Conservation (phyloP, 257 asterid genomes). For the Solanum paucissectum region DNA sequence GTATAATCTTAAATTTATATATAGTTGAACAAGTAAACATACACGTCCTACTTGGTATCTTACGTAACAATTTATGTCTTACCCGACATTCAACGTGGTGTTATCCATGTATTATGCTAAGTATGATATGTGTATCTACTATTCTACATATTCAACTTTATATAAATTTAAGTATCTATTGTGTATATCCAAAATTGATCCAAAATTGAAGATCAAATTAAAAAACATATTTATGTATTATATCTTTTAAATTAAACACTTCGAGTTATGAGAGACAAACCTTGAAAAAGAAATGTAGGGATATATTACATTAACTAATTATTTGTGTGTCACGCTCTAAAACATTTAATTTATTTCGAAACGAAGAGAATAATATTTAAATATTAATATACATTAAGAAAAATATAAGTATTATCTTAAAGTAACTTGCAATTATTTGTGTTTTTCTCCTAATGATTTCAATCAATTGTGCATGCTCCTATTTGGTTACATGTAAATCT, state of each 20-base stretch:
- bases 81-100: fast-evolving
- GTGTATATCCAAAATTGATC: no score
- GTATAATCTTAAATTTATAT: no score
- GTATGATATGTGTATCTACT: fast-evolving
- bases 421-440: not conserved
- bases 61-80: not conserved
- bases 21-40: no score
- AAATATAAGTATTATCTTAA: not conserved
- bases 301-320: not conserved
- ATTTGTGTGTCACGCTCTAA: fast-evolving
- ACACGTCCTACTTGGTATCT: no score
- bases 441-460: not conserved
- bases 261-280: fast-evolving
- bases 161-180: no score
- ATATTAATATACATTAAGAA: not conserved
- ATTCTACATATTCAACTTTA: no score
- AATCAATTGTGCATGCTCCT: not conserved
- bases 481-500: not conserved
- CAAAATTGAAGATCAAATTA: no score
- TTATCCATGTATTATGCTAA: no score
- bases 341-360: not conserved
- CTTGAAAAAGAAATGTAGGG: not conserved
- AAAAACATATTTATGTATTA: no score
- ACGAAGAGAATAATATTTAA: not conserved
- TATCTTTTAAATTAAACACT: no score